Percentiles rank a stretch among this genome's conserved stretches.
These are phyloP conservation scores for Spinacia oleracea DNA, from an alignment of 179 eudicot genomes.

Conservation along the genomic window DNA sequence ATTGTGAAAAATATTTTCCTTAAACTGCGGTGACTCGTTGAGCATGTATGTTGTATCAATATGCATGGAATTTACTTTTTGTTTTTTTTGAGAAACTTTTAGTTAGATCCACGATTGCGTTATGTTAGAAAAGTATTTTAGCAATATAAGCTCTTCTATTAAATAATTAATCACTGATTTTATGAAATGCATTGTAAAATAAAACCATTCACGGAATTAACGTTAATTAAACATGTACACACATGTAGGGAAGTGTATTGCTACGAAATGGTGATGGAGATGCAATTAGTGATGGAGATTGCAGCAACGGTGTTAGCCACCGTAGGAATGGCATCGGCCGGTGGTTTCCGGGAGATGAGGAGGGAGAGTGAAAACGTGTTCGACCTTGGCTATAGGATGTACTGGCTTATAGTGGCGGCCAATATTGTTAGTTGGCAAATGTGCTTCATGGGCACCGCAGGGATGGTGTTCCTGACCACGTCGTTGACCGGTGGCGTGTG, in stretches of 20 bases:
- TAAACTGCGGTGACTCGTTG: too few relatives aligned
- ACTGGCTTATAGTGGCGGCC: conserved; percentile 42
- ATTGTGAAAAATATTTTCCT: too few relatives aligned
- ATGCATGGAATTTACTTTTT: too few relatives aligned
- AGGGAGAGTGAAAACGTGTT: conserved; percentile 38
- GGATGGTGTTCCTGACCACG: conserved; percentile 77
- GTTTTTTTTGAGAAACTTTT: too few relatives aligned
- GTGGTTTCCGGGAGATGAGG: conserved; percentile 62
- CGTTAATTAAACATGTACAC: not conserved
- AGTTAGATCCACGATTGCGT: too few relatives aligned
- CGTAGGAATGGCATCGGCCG: conserved; percentile 58
- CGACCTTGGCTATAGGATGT: conserved; percentile 48
- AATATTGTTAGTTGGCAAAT: conserved; percentile 65
- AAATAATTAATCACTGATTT: not conserved
- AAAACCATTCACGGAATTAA: not conserved
- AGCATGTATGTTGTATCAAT: too few relatives aligned
- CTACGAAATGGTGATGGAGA: conserved; percentile 79
- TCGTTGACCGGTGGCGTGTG: conserved; percentile 73
- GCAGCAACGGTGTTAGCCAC: conserved; percentile 62
- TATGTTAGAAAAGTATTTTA: too few relatives aligned
- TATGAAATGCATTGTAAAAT: not conserved
- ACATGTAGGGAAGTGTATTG: conserved; percentile 50
- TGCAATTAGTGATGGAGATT: conserved; percentile 75
- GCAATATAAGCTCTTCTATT: not conserved
- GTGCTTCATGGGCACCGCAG: conserved; percentile 90